Evolutionary conservation across 331 rosid genomes (phyloP), one percentile per base, ranked within the genome.

Genomic region (Cydonia oblonga): DNA sequence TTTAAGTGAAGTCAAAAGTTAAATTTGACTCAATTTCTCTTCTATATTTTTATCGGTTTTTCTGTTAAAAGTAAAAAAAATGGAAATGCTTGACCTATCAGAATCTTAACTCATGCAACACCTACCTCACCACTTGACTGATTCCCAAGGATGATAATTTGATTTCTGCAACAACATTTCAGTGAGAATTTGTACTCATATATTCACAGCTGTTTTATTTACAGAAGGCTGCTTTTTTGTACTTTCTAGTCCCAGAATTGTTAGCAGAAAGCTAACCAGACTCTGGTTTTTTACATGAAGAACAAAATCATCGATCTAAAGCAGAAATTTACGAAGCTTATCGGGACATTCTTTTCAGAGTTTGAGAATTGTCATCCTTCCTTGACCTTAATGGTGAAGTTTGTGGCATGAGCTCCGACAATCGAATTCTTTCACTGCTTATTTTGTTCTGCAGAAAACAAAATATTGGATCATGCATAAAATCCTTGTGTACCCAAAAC

Each of bases 331-430:
- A 87, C 44, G 90, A 83, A 79, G 87, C 79, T 69, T 84, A 8
- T 49, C 7, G 87, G 44, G 87, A 79, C 68, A 18, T 79, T 77
- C 87, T 84, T 73, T 86, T 80, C 14, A 91, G 86, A 59, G 91
- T 89, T 28, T 53, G 80, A 63, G 79, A 81, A 33, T 79, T 80
- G 74, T 84, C 95, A 57, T 85, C 95, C 18, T 78, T 54, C 81
- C 81, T 88, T 7, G 89, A 76, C 65, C 70, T 80, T 76, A 79
- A 65, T 13, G 96, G 85, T 76, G 97, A 84, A 81, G 87, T 35
- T 70, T 83, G 96, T 25, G 93, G 97, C 81, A 79, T 80, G 42
- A 88, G 78, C 76, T 89, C 91, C 7, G 88, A 87, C 58, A 86
- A 77, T 61, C 91, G 76, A 38, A 83, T 79, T 79, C 79, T 93